Base-by-base conservation (phyloP, 2,329 filamentous ascomycete genomes). In the Alternaria tenuissima region DNA sequence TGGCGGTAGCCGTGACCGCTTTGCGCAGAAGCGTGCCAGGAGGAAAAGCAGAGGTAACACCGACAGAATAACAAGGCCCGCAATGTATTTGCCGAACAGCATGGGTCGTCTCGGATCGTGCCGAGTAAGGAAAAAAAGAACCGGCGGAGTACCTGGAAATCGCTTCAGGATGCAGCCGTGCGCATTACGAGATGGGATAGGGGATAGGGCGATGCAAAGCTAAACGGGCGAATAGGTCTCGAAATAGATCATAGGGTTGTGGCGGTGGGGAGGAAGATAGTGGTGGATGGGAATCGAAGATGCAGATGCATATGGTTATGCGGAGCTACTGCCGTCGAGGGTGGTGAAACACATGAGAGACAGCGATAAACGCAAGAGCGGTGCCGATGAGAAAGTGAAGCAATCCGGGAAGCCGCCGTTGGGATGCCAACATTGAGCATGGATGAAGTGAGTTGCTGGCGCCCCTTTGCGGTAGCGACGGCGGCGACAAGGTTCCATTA, bases 21-120 rank as follows among this genome's bases (percentile, higher is more conserved):
- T 75, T 32, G 67, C 57, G 9, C 41, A 41, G 54, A 66, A 63
- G 14, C 73, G 70, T 16, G 65, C 67, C 14, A 60, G 22, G 7
- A 71, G 48, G 44, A 69, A 72, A 16, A 67, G 42, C 20, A 66
- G 62, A 28, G 67, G 57, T 34, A 71, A 44, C 5, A 63, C 38
- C 14, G 68, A 60, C 34, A 74, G 62, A 22, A 69, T 26, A 7
- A 64, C 56, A 38, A 67, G 57, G 22, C 55, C 56, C 22, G 61
- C 59, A 41, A 69, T 39, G 42, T 62, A 67, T 53, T 52, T 43
- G 52, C 39, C 52, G 44, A 55, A 42, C 49, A 63, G 59, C 61
- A 63, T 69, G 41, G 54, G 22, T 43, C 20, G 28, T 30, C 54
- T 47, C 30, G 44, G 38, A 53, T 16, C 34, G 43, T 32, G 20